Evolutionary conservation across 1,284 basidiomycete genomes (phyloP).

Genomic region (Rhodotorula mucilaginosa): DNA sequence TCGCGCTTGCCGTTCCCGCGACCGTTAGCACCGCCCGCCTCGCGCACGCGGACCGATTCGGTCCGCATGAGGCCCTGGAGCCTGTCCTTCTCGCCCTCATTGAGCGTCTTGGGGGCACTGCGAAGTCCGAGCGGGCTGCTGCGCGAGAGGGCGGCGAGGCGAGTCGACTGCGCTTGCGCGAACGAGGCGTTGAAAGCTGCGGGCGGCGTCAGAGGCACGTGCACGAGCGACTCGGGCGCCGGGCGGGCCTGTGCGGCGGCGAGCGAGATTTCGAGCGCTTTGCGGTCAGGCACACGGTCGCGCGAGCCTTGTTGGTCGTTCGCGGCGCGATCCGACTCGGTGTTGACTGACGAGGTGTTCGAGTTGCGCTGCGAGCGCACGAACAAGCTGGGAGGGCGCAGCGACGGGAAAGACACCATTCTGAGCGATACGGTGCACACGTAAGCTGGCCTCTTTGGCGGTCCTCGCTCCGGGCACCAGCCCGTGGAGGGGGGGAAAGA

Average conservation of each 20-base stretch:
- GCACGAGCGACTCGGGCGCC: not conserved
- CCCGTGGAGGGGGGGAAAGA: not conserved
- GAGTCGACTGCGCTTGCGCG: conserved; percentile 1
- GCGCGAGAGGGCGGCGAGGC: not conserved
- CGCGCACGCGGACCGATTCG: conserved; percentile 47
- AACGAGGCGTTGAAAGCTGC: conserved; percentile 3
- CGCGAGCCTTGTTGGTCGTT: not conserved
- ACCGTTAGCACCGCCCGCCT: conserved; percentile 33
- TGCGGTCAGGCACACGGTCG: not conserved
- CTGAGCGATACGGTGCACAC: not conserved
- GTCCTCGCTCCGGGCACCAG: not conserved
- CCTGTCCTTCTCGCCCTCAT: conserved; percentile 71
- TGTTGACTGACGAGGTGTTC: not conserved
- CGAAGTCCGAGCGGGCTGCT: not conserved
- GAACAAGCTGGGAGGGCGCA: not conserved
- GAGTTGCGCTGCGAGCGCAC: not conserved
- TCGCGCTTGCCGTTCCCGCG: conserved; percentile 34
- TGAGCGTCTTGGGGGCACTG: conserved; percentile 46
- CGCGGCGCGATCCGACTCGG: not conserved
- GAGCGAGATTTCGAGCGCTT: not conserved
- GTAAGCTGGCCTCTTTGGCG: not conserved
- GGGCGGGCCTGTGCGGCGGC: no score
- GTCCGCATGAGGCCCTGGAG: conserved; percentile 73
- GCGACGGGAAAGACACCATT: conserved; percentile 2
- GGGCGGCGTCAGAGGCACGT: conserved; percentile 1